Percentiles rank a stretch among this genome's conserved stretches.
Conservation (phyloP, 306 rosid species). For the Citrullus colocynthis region DNA sequence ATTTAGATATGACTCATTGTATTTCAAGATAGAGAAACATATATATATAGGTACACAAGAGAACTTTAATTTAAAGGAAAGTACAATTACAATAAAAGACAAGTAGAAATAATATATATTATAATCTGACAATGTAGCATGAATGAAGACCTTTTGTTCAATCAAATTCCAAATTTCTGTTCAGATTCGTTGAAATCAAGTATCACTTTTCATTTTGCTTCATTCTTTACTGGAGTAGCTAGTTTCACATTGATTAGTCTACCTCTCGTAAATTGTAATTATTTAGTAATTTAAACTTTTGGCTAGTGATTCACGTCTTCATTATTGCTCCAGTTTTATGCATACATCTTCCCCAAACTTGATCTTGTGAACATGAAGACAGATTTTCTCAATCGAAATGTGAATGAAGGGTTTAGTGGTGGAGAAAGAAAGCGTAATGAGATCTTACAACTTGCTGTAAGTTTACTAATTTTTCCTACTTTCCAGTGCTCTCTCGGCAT, state of each 20-base stretch:
- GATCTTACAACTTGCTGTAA: slow-evolving; percentile 79
- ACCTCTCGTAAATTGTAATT: neutral
- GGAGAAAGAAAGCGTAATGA: slow-evolving; percentile 93
- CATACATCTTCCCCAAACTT: slow-evolving; percentile 65
- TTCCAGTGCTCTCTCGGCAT: neutral
- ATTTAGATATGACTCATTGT: too few species aligned
- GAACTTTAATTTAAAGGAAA: too few species aligned
- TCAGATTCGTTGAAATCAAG: neutral
- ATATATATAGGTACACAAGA: too few species aligned
- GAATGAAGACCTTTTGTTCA: neutral
- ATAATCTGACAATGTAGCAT: neutral
- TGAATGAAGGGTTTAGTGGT: slow-evolving; percentile 94
- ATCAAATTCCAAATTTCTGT: neutral
- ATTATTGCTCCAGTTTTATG: slow-evolving; percentile 54
- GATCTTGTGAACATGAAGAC: slow-evolving; percentile 83
- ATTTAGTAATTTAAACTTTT: neutral
- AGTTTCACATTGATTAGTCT: neutral
- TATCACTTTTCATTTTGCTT: neutral
- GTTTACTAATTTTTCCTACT: neutral
- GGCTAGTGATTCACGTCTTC: neutral
- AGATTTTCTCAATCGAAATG: slow-evolving; percentile 85
- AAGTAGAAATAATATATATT: too few species aligned
- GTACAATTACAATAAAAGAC: too few species aligned
- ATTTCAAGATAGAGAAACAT: too few species aligned
- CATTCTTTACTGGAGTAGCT: neutral